Conservation (phyloP, 768 basidiomycete genomes). For the Coprinopsis cinerea region DNA sequence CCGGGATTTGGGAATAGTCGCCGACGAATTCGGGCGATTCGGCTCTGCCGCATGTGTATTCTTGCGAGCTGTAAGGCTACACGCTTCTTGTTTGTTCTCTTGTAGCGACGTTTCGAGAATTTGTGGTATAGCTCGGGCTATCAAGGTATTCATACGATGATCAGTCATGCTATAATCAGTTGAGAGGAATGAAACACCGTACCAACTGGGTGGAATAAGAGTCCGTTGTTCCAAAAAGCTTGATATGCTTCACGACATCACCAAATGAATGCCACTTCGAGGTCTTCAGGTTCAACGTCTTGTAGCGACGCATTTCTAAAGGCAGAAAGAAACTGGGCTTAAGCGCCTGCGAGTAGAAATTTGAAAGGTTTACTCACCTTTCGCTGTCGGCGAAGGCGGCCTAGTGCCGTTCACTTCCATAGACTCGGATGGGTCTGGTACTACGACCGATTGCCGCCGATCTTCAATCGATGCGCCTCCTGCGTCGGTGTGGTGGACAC, state of each 20-base stretch:
- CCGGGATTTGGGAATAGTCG: neutral
- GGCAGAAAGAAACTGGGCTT: neutral
- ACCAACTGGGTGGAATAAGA: constrained; percentile 37
- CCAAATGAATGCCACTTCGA: constrained; percentile 36
- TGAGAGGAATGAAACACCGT: constrained; percentile 5
- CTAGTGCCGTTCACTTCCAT: no score
- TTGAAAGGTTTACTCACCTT: neutral
- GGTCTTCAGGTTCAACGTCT: constrained; percentile 24
- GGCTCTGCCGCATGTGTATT: constrained; percentile 5
- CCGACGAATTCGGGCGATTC: neutral
- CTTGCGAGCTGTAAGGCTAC: constrained; percentile 24
- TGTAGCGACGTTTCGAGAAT: constrained; percentile 31
- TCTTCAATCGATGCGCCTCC: no score
- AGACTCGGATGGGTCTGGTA: no score
- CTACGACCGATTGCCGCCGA: no score
- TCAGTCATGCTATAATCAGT: neutral
- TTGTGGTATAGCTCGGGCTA: constrained; percentile 42
- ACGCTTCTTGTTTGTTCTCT: constrained; percentile 28
- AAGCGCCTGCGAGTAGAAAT: neutral
- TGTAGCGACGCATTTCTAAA: neutral
- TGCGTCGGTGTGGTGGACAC: no score
- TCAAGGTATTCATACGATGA: neutral
- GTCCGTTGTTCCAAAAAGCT: constrained; percentile 30
- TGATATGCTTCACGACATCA: constrained; percentile 27
- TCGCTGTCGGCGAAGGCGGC: no score